phyloP scores from a whole-genome alignment of 2,329 filamentous ascomycete genomes.

The Colletotrichum chlorophyti region DNA sequence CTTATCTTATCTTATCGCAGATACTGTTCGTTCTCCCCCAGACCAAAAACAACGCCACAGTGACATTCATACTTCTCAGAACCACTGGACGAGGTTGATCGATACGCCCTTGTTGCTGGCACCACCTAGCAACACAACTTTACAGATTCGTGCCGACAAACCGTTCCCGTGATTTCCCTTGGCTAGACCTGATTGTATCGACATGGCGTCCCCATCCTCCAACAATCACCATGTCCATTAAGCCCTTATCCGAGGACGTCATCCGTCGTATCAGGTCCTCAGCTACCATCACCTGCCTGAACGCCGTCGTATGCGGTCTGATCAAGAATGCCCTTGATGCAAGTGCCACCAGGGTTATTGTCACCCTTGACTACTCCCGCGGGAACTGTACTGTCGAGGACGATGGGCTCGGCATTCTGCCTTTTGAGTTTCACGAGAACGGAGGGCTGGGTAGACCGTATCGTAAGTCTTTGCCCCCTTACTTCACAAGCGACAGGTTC shows the following conservation, averaged over 20 bases:
- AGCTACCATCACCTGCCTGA: constrained; percentile 76
- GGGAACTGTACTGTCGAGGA: constrained; percentile 85
- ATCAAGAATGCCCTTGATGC: constrained; percentile 88
- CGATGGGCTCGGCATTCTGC: constrained; percentile 79
- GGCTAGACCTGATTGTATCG: background rate
- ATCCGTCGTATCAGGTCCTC: constrained; percentile 86
- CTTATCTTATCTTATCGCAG: constrained; percentile 3
- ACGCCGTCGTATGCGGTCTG: constrained; percentile 73
- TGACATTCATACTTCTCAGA: no score
- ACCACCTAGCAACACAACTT: no score
- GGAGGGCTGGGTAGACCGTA: constrained; percentile 78
- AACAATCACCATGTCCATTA: constrained; percentile 65
- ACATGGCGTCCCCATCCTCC: background rate
- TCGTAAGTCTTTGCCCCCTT: no score
- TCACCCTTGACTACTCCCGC: constrained; percentile 76
- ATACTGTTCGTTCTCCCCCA: background rate
- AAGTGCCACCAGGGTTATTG: constrained; percentile 68
- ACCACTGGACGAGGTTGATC: no score
- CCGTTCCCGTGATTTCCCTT: no score
- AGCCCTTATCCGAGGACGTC: constrained; percentile 72
- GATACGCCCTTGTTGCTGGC: no score
- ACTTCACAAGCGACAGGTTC: no score
- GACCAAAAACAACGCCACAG: no score
- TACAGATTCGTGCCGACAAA: no score
- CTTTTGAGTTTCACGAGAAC: constrained; percentile 71